Base-by-base conservation (phyloP, 257 asterid species). In the Coffea eugenioides region DNA sequence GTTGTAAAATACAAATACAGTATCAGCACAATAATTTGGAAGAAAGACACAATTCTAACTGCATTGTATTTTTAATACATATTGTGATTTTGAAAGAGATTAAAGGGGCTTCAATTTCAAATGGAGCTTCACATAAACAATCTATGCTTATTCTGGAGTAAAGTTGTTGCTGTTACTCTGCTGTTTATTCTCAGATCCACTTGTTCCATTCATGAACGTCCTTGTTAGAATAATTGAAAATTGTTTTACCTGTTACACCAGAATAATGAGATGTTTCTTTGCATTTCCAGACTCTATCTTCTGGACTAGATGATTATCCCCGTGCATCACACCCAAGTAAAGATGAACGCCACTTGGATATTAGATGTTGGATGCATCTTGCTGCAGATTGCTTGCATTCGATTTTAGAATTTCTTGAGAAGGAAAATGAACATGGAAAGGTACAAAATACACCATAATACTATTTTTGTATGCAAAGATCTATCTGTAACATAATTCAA, bases 241-340 rank as follows among this genome's bases (percentile, higher is more conserved):
- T 31, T 43, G 70, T n/a, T 62, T 34, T 39, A 59, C 43, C 39
- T 43, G 39, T 46, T 45, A 4, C 64, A 18, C 61, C 18, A 62
- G 46, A 36, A 49, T 49, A 39, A 66, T 68, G 74, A 15, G 31
- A 79, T 57, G 74, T 2, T 82, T 56, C 70, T 79, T 86, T 71
- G 73, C 83, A 65, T 84, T 49, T 77, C 65, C 92, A 91, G 99
- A 86, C 97, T 21, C 85, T 96, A 69, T 94, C 98, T 78, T 94
- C 99, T 89, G 99, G 99, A 76, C 83, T 96, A 84, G 98, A 96
- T 88, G 99, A 96, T 84, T 96, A 96, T 90, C 99, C 99, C 68
- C 97, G 99, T 76, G 99, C 99, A 81, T 94, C 99, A 77, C 99
- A 96, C 85, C 99, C 98, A 78, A 90, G 89, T 80, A 91, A 89